Base-by-base conservation (phyloP, 1,284 basidiomycete genomes). In the Cutaneotrichosporon daszewskae region DNA sequence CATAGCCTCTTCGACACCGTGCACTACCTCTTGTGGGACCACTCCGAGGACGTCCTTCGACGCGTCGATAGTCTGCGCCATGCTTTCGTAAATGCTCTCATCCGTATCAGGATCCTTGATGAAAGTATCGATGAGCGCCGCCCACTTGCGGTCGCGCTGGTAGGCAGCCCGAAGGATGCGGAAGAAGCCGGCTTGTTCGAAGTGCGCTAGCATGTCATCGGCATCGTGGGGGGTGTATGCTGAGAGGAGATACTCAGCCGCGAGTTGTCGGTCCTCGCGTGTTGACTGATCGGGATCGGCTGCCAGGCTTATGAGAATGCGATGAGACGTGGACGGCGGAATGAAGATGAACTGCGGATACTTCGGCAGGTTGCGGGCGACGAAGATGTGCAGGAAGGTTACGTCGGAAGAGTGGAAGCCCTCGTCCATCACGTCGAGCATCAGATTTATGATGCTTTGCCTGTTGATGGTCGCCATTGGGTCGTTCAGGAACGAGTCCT, bases 281-380 rank as follows among this genome's bases (percentile, higher is more conserved):
- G 88, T 95, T 45, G 75, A 78, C 40, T 74, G 69, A 60, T 89
- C 85, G 0, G 76, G 68, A 59, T 91, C 87, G 22, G 76, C 72
- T 1, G 87, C 81, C 10, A 99, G 80, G 9, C 79, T 79, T 36
- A 85, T 75, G 27, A 99, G 79, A 52, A 97, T 81, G 32, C 74
- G 75, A 53, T 90, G 83, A 5, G 91, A 75, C 2, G 79, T 75
- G 32, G 78, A 82, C 3, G 79, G 81, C 0, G 81, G 71, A 28
- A 92, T 76, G 45, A 78, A 72, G 47, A 97, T 78, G 69, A 85
- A 91, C 69, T 96, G 91, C 0, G 85, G 83, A 68, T 97, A 99
- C 72, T 97, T 98, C 0, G 95, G 88, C 13, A 95, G 80, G 66
- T 97, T 99, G 46, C 92, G 84, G 1, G 95, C 88, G 46, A 97